phyloP scores from a whole-genome alignment of 2,329 filamentous ascomycete species.

The Ophiobolus disseminans region DNA sequence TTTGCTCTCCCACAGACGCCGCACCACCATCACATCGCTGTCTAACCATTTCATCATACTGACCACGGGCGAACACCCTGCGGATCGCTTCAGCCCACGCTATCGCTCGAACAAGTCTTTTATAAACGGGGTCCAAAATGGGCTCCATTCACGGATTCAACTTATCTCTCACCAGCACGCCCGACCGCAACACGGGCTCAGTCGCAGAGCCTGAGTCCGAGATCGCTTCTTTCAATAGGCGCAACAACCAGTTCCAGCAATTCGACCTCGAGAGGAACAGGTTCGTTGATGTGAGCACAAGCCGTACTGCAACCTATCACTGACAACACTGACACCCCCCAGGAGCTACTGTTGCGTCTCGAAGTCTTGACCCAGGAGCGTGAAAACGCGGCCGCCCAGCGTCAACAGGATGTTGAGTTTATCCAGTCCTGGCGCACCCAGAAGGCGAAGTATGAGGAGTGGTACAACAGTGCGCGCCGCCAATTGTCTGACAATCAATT shows the following conservation, averaged over 20 bases:
- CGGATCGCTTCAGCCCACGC: too few relatives aligned
- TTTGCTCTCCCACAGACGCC: not conserved
- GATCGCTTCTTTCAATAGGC: constrained; percentile 31
- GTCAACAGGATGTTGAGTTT: constrained; percentile 32
- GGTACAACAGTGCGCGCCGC: too few relatives aligned
- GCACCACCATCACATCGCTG: too few relatives aligned
- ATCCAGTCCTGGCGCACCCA: constrained; percentile 26
- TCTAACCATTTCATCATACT: too few relatives aligned
- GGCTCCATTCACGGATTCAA: not conserved
- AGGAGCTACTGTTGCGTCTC: constrained; percentile 53
- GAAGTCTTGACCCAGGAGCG: constrained; percentile 46
- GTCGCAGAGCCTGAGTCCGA: constrained; percentile 7
- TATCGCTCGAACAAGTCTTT: too few relatives aligned
- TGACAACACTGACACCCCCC: constrained; percentile 7
- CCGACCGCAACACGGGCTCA: not conserved
- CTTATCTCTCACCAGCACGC: constrained; percentile 1
- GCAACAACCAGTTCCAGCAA: constrained; percentile 39
- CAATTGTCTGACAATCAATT: constrained; percentile 59
- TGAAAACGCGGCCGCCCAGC: constrained; percentile 31
- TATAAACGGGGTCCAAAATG: too few relatives aligned
- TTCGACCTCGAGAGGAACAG: constrained; percentile 40
- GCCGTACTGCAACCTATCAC: too few relatives aligned
- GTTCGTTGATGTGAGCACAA: constrained; percentile 45
- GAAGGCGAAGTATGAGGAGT: constrained; percentile 27
- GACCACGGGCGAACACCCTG: too few relatives aligned